A percentile compares a stretch with the other conserved stretches of the same genome.
phyloP scores from a whole-genome alignment of 371 early-diverging fungal genomes.

The Mucor saturninus region DNA sequence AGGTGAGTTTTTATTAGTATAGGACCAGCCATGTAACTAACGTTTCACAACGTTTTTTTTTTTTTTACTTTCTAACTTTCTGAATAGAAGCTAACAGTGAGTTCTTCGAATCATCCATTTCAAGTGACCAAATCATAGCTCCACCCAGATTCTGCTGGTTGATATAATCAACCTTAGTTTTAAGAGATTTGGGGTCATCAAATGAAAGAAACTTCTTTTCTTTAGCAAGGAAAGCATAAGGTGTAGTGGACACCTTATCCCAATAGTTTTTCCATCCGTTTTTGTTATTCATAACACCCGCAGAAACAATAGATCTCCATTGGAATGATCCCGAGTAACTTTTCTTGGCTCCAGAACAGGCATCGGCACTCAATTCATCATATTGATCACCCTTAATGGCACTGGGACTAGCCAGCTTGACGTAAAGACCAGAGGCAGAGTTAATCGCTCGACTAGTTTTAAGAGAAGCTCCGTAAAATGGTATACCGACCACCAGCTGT shows the following conservation, averaged over 20 bases:
- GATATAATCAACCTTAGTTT: conserved; percentile 57
- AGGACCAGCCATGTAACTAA: neutral
- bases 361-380: conserved; percentile 17
- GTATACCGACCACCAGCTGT: conserved; percentile 62
- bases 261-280: conserved; percentile 64
- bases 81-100: conserved; percentile 42
- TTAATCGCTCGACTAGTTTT: conserved; percentile 23
- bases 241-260: conserved; percentile 62
- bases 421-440: conserved; percentile 17
- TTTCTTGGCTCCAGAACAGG: conserved; percentile 18
- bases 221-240: conserved; percentile 59
- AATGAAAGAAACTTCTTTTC: conserved; percentile 59
- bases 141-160: conserved; percentile 54
- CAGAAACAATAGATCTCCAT: conserved; percentile 63
- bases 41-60: neutral
- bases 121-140: conserved; percentile 64
- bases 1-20: neutral
- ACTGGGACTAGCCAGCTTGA: conserved; percentile 27
- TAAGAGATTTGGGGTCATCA: conserved; percentile 59
- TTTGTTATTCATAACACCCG: conserved; percentile 54
- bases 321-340: conserved; percentile 66
- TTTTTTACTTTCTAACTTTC: conserved; percentile 28
- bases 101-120: conserved; percentile 48
- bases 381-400: conserved; percentile 24
- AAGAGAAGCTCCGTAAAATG: conserved; percentile 63